phyloP scores from a whole-genome alignment of 1,284 basidiomycete species.

The Xerocomus minutiporus region DNA sequence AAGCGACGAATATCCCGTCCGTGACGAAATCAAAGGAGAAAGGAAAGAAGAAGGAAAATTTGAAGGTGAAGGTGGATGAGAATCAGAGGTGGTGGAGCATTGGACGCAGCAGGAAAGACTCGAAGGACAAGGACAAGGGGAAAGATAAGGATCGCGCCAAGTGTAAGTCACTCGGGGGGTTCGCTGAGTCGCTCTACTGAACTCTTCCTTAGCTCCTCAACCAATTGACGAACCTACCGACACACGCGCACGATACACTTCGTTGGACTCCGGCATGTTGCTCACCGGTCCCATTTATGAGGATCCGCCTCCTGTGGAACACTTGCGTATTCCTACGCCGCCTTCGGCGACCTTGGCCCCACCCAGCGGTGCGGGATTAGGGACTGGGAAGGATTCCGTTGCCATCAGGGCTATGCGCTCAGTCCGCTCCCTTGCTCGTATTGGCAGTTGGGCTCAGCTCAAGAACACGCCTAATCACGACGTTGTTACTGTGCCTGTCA shows the following conservation, averaged over 20 bases:
- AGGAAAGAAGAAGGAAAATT: slow-evolving; percentile 22
- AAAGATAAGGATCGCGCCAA: slow-evolving; percentile 38
- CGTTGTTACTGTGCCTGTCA: slow-evolving; percentile 18
- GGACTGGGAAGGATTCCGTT: slow-evolving; percentile 48
- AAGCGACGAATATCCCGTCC: slow-evolving; percentile 56
- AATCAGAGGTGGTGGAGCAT: slow-evolving; percentile 78
- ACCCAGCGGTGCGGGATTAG: slow-evolving; percentile 20
- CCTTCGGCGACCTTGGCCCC: slow-evolving; percentile 21
- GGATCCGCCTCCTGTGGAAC: slow-evolving; percentile 13
- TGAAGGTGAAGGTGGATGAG: slow-evolving; percentile 48
- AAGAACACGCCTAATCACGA: slow-evolving; percentile 37
- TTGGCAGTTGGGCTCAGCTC: slow-evolving; percentile 66
- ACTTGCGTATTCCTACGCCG: slow-evolving; percentile 17
- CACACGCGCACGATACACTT: slow-evolving; percentile 53
- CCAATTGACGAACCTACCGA: slow-evolving; percentile 31
- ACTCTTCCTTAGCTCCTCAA: slow-evolving; percentile 42
- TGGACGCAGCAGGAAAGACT: slow-evolving; percentile 63
- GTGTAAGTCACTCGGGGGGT: slow-evolving; percentile 34
- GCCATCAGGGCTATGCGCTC: slow-evolving; percentile 73
- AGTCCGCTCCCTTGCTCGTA: slow-evolving; percentile 63
- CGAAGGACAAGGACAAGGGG: slow-evolving; percentile 49
- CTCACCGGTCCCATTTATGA: slow-evolving; percentile 29
- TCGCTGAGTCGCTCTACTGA: slow-evolving; percentile 11
- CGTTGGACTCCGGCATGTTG: slow-evolving; percentile 57
- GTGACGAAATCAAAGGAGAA: slow-evolving; percentile 32